These are phyloP conservation scores for Diaporthe vexans DNA, from an alignment of 2,329 filamentous ascomycete species.

Conservation along the genomic window DNA sequence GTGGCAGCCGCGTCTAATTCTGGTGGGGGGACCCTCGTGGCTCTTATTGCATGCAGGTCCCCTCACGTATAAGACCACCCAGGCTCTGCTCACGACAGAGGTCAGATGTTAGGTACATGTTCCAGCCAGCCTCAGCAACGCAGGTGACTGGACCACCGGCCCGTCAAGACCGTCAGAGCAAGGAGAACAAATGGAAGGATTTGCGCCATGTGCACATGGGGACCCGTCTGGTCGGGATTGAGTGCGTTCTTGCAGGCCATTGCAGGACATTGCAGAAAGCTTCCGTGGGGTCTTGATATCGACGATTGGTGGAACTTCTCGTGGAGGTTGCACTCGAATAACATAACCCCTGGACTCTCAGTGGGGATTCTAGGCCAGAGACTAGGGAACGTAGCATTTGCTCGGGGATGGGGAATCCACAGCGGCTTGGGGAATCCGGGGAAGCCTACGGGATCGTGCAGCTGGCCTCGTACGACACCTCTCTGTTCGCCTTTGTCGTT, in stretches of 20 bases:
- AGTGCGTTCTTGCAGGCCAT: background rate
- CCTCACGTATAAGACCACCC: slow-evolving; percentile 1
- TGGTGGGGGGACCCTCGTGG: slow-evolving; percentile 21
- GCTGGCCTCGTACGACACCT: background rate
- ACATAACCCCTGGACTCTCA: slow-evolving; percentile 20
- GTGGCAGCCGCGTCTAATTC: slow-evolving; percentile 26
- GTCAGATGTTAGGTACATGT: slow-evolving; percentile 5
- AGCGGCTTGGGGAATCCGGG: slow-evolving; percentile 38
- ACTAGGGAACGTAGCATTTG: background rate
- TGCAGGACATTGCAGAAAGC: slow-evolving; percentile 13
- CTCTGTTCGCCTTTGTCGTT: background rate
- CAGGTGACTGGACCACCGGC: slow-evolving; percentile 37
- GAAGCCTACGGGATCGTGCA: slow-evolving; percentile 31
- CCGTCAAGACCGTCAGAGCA: slow-evolving; percentile 35
- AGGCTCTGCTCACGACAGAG: background rate
- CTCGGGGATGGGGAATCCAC: slow-evolving; percentile 8
- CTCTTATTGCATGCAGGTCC: slow-evolving; percentile 33
- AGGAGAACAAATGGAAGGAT: background rate
- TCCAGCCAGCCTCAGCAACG: slow-evolving; percentile 2
- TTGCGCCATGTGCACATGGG: slow-evolving; percentile 11
- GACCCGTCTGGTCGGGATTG: slow-evolving; percentile 1
- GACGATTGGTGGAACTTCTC: slow-evolving; percentile 42
- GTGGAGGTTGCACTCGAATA: slow-evolving; percentile 1
- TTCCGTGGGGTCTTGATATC: background rate
- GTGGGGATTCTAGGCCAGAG: slow-evolving; percentile 28